Evolutionary conservation across 371 early-diverging fungal species (phyloP), one percentile per base, ranked within the genome.

Genomic region (Mucor velutinosus): DNA sequence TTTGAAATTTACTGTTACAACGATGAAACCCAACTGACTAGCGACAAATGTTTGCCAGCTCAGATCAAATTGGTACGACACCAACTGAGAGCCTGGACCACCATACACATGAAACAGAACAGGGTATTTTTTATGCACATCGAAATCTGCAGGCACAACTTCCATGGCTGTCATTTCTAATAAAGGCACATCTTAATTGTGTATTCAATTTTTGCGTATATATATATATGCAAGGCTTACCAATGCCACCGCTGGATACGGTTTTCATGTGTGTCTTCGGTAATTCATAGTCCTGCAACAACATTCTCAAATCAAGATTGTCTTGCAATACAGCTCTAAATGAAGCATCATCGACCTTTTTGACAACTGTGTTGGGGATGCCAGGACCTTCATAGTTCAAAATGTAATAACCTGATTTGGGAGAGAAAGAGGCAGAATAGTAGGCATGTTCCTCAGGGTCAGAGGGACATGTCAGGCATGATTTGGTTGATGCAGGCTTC

Each of bases 31-130:
- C 47, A 91, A 79, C 45, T 82, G 78, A 65, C 84, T 78, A 7
- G 84, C 89, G 30, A 94, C 86, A 69, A 93, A 89, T 8, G 87
- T 86, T 56, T 92, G 89, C 84, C 92, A 92, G 63, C 88, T 89
- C n/a, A 93, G 78, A 10, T 77, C 70, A 71, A 90, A 95, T 57
- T 79, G 74, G 25, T 89, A 83, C 17, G 87, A 83, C 2, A 93
- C 98, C 35, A 89, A 67, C 71, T 99, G 97, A 15, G 96, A 95
- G 64, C 88, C 89, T 33, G 98, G 98, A 3, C 99, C 99, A 29
- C 97, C 97, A 73, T 96, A 97, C 15, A 94, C 92, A 70, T 89
- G 86, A 77, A 97, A 91, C 29, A 97, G 68, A 1, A 97, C 94
- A n/a, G 95, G 95, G 67, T 98, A 96, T 8, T 81, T 77, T 27